These are phyloP conservation scores for Cucumis sativus DNA, from an alignment of 306 rosid species.

Conservation along the genomic window Cucumber_9930_V3 NC_026660.2:28643001-28643500, in stretches of 20 bases:
- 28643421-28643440: neutral
- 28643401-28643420: neutral
- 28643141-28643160: constrained; percentile 45
- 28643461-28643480: constrained; percentile 52
- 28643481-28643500: constrained; percentile 48
- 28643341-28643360: constrained; percentile 63
- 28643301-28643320: constrained; percentile 67
- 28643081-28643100: constrained; percentile 28
- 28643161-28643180: constrained; percentile 74
- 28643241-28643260: constrained; percentile 16
- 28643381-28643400: constrained; percentile 31
- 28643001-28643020: constrained; percentile 49
- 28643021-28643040: constrained; percentile 74
- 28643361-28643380: constrained; percentile 58
- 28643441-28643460: neutral
- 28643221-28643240: constrained; percentile 24
- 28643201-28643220: constrained; percentile 47
- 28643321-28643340: constrained; percentile 64
- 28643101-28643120: constrained; percentile 39
- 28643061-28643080: constrained; percentile 12
- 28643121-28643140: constrained; percentile 60
- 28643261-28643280: constrained; percentile 31
- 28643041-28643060: constrained; percentile 43
- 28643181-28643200: constrained; percentile 74
- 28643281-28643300: constrained; percentile 40